Base-by-base conservation (phyloP, 345 rosid genomes). In the Excoecaria cochinchinensis region DNA sequence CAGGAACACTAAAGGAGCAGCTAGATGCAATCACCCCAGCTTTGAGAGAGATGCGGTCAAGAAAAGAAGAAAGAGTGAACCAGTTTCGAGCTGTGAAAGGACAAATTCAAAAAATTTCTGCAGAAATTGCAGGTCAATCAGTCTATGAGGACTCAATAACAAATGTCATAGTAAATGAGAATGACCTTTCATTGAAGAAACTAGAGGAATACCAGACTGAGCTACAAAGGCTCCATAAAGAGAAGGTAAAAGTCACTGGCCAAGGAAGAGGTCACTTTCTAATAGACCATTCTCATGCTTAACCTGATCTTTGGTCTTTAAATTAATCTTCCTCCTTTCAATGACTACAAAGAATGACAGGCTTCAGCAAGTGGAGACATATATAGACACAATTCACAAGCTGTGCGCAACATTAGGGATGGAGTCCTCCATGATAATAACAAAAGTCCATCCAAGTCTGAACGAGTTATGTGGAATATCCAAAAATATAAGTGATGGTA, bases 361-460 rank as follows among this genome's bases (percentile, higher is more conserved):
- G 80, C 92, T 93, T 53, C 91, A 87, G 80, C 88, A 84, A 80
- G 98, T 95, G 85, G 98, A 91, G 70, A 89, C 83, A 53, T 86
- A 90, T 44, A 90, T 84, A 76, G 87, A 88, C 55, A 79, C 87
- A 50, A 87, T 95, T 75, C 84, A 77, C 70, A 89, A 82, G 68
- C 73, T 93, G 60, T 87, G 95, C 69, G 88, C 97, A 36, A 90
- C 89, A 25, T 72, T 95, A 74, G 99, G 94, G 73, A 89, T 90
- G 92, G 97, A 93, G 82, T 93, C 97, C 72, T 93, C 99, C 55
- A 93, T 89, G 93, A 93, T 90, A 75, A 87, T 95, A 78, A 95
- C 99, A 70, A 95, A 95, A 82, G 93, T 95, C 63, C 98, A 95
- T 75, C 98, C 99, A 66, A 95, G 89, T 82, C 77, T 95, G 79